Conservation (phyloP, 139 green algal genomes). For the Asterochloris erici region DNA sequence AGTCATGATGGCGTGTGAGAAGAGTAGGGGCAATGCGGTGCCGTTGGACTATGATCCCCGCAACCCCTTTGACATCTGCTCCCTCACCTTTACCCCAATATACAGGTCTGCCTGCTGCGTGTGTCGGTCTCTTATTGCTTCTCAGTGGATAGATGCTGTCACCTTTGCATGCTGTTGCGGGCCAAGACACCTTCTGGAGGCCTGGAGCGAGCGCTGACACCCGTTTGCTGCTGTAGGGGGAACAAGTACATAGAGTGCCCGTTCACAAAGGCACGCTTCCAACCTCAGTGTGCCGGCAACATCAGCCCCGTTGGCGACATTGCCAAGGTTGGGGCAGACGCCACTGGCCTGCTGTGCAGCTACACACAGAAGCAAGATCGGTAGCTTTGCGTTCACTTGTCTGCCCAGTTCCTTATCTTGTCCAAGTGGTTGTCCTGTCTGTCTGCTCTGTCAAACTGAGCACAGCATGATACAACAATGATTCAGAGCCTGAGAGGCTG, state of each 20-base stretch:
- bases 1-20: slow-evolving; percentile 93
- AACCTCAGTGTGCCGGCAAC: slow-evolving; percentile 77
- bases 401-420: background rate
- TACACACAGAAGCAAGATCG: background rate
- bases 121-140: background rate
- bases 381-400: background rate
- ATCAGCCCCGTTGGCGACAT: slow-evolving; percentile 86
- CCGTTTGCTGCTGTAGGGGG: slow-evolving; percentile 11
- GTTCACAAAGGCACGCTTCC: slow-evolving; percentile 87
- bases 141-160: background rate
- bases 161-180: background rate
- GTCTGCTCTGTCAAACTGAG: background rate
- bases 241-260: slow-evolving; percentile 66
- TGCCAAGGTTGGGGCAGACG: slow-evolving; percentile 79
- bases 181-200: background rate
- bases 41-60: slow-evolving; percentile 94
- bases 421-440: background rate
- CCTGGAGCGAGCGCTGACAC: background rate
- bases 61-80: slow-evolving; percentile 98
- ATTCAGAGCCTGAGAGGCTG: background rate
- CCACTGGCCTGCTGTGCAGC: slow-evolving; percentile 71
- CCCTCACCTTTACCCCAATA: slow-evolving; percentile 91
- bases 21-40: slow-evolving; percentile 79
- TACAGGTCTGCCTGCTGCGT: slow-evolving; percentile 61
- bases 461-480: background rate